These are phyloP conservation scores for Trichoderma reesei DNA, from an alignment of 495 filamentous ascomycete species.

Conservation along the genomic window DNA sequence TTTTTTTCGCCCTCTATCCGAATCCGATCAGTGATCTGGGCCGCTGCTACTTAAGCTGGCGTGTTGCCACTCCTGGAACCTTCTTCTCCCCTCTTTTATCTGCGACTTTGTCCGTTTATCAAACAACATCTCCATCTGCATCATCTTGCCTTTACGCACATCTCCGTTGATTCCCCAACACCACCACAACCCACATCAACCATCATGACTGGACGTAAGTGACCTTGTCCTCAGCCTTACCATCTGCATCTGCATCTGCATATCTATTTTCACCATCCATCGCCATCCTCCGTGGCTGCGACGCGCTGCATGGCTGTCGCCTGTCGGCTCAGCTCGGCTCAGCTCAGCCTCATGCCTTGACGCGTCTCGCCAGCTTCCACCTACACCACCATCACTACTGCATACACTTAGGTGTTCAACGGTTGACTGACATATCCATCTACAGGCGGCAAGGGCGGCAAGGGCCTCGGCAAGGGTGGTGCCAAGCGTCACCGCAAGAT, in stretches of 20 bases:
- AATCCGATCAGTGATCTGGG: conserved; percentile 8
- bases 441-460: conserved; percentile 87
- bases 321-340: not conserved
- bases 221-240: not conserved
- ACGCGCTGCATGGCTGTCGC: too few species aligned
- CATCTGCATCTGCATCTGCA: not conserved
- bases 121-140: conserved; percentile 36
- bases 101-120: conserved; percentile 32
- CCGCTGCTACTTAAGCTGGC: conserved; percentile 11
- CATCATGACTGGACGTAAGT: conserved; percentile 96
- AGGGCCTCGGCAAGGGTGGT: conserved; percentile 80
- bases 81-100: conserved; percentile 13
- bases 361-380: conserved; percentile 5
- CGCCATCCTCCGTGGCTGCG: too few species aligned
- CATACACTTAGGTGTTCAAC: conserved; percentile 1
- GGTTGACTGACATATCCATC: conserved; percentile 19
- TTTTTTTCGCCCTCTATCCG: not conserved
- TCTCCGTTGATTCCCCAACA: conserved; percentile 20
- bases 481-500: conserved; percentile 98
- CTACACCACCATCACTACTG: conserved; percentile 1
- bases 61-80: not conserved
- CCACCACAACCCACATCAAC: conserved; percentile 22
- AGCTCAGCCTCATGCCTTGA: not conserved
- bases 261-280: not conserved
- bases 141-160: conserved; percentile 13